phyloP scores from a whole-genome alignment of 2,329 filamentous ascomycete genomes.

The Davidsoniella neocaledoniae region DNA sequence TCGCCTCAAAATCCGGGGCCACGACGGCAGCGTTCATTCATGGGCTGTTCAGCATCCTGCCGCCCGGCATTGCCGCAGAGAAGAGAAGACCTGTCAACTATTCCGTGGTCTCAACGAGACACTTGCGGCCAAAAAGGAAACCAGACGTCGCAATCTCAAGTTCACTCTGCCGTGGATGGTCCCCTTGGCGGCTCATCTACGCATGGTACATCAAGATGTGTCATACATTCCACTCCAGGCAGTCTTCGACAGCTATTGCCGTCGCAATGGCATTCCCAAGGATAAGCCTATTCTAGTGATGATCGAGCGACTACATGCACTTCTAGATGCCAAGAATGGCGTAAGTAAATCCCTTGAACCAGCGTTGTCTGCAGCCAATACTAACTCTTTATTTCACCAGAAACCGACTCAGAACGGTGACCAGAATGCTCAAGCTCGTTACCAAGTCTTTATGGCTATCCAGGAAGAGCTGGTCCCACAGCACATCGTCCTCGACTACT shows the following conservation, averaged over 20 bases:
- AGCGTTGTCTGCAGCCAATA: neutral
- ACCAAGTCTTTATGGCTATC: constrained; percentile 89
- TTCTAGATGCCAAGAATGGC: constrained; percentile 50
- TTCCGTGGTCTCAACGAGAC: constrained; percentile 97
- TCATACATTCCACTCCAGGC: constrained; percentile 90
- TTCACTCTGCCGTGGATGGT: constrained; percentile 95
- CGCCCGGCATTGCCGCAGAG: constrained; percentile 75
- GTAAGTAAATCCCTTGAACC: constrained; percentile 24
- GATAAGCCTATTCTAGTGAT: constrained; percentile 91
- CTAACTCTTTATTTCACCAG: constrained; percentile 8
- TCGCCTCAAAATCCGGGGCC: constrained; percentile 85
- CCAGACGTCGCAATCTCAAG: constrained; percentile 77
- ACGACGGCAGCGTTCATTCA: constrained; percentile 91
- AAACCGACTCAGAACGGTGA: constrained; percentile 17
- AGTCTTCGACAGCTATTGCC: constrained; percentile 91
- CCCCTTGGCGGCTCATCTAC: constrained; percentile 82
- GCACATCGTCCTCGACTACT: constrained; percentile 71
- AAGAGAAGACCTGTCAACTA: constrained; percentile 87
- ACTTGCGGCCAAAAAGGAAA: constrained; percentile 84
- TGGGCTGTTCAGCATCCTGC: constrained; percentile 96
- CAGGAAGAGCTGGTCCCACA: constrained; percentile 85
- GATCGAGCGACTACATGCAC: constrained; percentile 76
- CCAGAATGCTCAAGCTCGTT: constrained; percentile 58
- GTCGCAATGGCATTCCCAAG: constrained; percentile 72
- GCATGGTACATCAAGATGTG: constrained; percentile 87